These are phyloP conservation scores for Phytopythium mirpurense DNA, from an alignment of 352 stramenopile genomes.

Conservation along the genomic window DNA sequence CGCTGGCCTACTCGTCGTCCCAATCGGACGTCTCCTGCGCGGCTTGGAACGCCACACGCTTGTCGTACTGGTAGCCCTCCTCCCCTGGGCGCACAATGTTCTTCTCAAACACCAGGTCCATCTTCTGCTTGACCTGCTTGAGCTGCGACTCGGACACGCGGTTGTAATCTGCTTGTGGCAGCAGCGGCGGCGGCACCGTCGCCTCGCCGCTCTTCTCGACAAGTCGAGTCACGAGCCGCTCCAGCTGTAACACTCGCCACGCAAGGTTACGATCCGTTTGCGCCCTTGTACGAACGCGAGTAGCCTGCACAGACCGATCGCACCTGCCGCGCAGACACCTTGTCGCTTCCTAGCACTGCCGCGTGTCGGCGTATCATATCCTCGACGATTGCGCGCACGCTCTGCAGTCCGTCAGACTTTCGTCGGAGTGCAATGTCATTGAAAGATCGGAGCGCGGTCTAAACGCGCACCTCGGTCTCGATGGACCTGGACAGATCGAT, in stretches of 20 bases:
- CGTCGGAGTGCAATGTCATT: no score
- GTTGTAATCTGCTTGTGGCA: slow-evolving; percentile 77
- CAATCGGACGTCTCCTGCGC: slow-evolving; percentile 49
- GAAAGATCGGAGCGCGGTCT: no score
- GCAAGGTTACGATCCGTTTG: no score
- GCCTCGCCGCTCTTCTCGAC: slow-evolving; percentile 13
- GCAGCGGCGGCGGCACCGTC: slow-evolving; percentile 1
- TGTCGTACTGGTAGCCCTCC: slow-evolving; percentile 61
- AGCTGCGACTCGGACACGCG: slow-evolving; percentile 69
- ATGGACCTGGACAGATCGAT: slow-evolving; percentile 36
- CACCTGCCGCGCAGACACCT: slow-evolving; percentile 45
- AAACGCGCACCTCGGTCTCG: not conserved
- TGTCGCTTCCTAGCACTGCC: slow-evolving; percentile 29
- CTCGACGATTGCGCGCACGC: slow-evolving; percentile 24
- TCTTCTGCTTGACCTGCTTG: slow-evolving; percentile 59
- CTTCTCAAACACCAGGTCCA: slow-evolving; percentile 65
- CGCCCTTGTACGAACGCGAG: no score
- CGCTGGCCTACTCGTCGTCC: slow-evolving; percentile 38
- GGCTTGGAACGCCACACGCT: slow-evolving; percentile 45
- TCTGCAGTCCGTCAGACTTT: no score
- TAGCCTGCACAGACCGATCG: no score
- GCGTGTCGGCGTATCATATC: slow-evolving; percentile 34
- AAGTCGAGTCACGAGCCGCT: slow-evolving; percentile 41
- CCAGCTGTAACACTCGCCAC: slow-evolving; percentile 45
- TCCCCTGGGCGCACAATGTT: slow-evolving; percentile 56